Base-by-base conservation (phyloP, 2,329 filamentous ascomycete genomes). In the Epichloe sp. region DNA sequence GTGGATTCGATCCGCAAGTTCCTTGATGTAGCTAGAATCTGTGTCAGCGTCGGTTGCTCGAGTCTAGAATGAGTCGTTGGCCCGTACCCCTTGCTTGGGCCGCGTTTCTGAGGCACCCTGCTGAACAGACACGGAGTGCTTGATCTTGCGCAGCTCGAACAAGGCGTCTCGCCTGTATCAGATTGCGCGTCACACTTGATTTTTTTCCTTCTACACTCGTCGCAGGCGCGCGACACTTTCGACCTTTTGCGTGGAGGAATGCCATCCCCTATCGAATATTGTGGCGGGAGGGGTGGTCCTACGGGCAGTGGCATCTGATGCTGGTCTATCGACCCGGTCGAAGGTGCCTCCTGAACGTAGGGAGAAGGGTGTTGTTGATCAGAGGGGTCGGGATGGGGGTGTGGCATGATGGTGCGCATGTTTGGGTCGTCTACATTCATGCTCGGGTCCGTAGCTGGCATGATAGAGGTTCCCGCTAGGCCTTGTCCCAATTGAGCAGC, bases 191-290 rank as follows among this genome's bases (percentile, higher is more conserved):
- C 88, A 61, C 89, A 95, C 62, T 88, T 87, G 53, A 94, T 88
- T 72, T 91, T 94, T 68, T 94, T 94, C 51, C 88, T 79, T 43
- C 89, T 78, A 63, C 88, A 95, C 63, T 94, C 88, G 62, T 95
- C 88, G 60, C 88, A 95, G 2, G 88, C 89, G 38, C 88, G 78
- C 11, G 88, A 94, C 5, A 93, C 88, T 65, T 95, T 95, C 5
- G 85, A 86, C 53, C 88, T 76, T 65, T 93, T 93, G 55, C 84
- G 74, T 0, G 84, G 83, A 14, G 82, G 78, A 11, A 81, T 80
- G 53, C 74, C 75, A 55, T 84, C 82, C 40, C 75, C 74, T 46
- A 71, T 63, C 21, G 68, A 65, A 49, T 70, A 71, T 41, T 67
- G 63, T 2, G 63, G 59, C 51, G 68, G 56, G 52, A 70, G 60